Evolutionary conservation across 306 rosid species (phyloP).

Genomic region (Lathyrus tuberosus): DNA sequence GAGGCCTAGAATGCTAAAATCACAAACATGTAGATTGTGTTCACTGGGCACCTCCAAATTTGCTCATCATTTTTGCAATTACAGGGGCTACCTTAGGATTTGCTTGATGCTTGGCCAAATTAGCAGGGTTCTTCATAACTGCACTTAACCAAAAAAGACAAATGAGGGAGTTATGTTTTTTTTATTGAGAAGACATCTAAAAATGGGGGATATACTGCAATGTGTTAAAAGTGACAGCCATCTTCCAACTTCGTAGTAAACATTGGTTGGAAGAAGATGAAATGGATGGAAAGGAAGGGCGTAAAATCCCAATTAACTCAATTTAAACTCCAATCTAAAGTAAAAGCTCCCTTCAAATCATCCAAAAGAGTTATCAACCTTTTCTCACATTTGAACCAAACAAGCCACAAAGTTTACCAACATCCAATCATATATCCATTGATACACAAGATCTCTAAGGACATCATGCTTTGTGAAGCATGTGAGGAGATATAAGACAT

Average conservation of each 20-base stretch:
- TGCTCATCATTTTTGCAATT: constrained; percentile 89
- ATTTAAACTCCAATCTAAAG: too few species aligned
- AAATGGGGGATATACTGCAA: not conserved
- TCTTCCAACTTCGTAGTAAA: not conserved
- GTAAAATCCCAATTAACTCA: too few species aligned
- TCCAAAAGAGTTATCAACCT: not conserved
- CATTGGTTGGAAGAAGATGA: not conserved
- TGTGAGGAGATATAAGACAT: not conserved
- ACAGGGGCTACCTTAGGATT: constrained; percentile 94
- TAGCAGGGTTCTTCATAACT: constrained; percentile 94
- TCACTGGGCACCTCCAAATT: constrained; percentile 72
- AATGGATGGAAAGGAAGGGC: too few species aligned
- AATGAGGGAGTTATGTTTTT: not conserved
- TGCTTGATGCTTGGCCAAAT: constrained; percentile 82
- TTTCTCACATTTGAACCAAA: not conserved
- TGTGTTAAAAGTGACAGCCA: not conserved
- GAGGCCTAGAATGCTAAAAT: constrained; percentile 22
- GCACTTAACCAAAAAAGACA: constrained; percentile 36
- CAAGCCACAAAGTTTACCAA: not conserved
- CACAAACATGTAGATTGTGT: constrained; percentile 1
- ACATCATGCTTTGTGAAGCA: constrained; percentile 13
- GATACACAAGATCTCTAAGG: constrained; percentile 9
- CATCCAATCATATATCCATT: not conserved
- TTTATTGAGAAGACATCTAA: not conserved
- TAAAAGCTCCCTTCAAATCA: too few species aligned